phyloP scores from a whole-genome alignment of 164 flowering plant genomes.

The Magnolia sinica region DNA sequence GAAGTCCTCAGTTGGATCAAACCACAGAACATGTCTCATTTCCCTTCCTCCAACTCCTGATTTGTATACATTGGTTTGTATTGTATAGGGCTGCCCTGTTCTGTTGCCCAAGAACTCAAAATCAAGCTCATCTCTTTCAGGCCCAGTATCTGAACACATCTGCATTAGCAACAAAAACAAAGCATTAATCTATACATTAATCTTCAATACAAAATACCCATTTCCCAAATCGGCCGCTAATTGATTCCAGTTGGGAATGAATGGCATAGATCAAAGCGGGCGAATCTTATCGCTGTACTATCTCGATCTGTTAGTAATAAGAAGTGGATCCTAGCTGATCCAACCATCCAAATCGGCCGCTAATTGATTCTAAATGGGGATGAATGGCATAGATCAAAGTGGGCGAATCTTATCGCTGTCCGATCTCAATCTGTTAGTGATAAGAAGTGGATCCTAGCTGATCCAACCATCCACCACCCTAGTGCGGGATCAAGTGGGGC shows the following conservation, averaged over 20 bases:
- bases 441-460: too few species aligned
- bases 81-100: slow-evolving; percentile 67
- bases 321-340: too few species aligned
- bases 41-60: slow-evolving; percentile 75
- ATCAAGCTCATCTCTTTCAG: slow-evolving; percentile 83
- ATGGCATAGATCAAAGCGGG: neutral
- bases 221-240: neutral
- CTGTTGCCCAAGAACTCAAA: slow-evolving; percentile 94
- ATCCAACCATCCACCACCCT: too few species aligned
- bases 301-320: too few species aligned
- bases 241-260: neutral
- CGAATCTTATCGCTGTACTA: too few species aligned
- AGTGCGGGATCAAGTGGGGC: too few species aligned
- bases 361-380: too few species aligned
- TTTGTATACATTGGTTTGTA: slow-evolving; percentile 87
- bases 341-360: too few species aligned
- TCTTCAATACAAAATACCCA: neutral
- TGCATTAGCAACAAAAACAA: slow-evolving; percentile 21
- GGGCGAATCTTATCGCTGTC: too few species aligned
- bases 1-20: slow-evolving; percentile 82
- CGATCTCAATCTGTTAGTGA: too few species aligned
- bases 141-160: slow-evolving; percentile 87
- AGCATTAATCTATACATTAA: neutral
- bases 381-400: too few species aligned
- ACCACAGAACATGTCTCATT: slow-evolving; percentile 91